A percentile compares a stretch with the other conserved stretches of the same genome.
Evolutionary conservation across 2,329 filamentous ascomycete species (phyloP).

Genomic region (Xylariaceae sp.): DNA sequence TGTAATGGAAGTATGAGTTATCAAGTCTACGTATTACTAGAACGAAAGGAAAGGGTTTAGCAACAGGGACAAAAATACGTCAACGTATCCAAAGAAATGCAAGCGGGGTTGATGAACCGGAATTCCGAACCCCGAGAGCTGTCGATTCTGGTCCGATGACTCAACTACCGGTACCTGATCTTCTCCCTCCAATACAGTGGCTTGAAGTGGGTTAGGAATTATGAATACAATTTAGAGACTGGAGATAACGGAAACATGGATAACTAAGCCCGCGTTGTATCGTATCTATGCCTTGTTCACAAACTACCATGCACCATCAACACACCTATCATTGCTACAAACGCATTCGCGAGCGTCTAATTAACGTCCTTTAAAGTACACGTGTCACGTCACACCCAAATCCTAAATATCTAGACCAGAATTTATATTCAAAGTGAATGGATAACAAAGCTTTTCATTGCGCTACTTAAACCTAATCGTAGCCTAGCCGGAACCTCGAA

Average conservation of each 20-base stretch:
- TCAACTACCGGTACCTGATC: too few species aligned
- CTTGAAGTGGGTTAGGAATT: too few species aligned
- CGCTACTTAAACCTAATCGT: constrained; percentile 34
- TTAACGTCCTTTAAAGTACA: neutral
- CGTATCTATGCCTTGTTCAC: too few species aligned
- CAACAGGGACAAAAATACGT: neutral
- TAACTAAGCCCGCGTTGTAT: too few species aligned
- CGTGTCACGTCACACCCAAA: neutral
- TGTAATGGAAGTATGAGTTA: neutral
- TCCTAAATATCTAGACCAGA: neutral
- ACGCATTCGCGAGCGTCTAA: neutral
- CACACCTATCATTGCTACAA: too few species aligned
- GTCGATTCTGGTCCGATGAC: too few species aligned
- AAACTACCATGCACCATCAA: too few species aligned
- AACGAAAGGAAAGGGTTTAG: neutral
- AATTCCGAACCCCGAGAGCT: constrained; percentile 11
- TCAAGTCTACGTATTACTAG: too few species aligned
- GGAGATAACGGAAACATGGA: too few species aligned
- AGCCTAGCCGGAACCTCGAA: constrained; percentile 13
- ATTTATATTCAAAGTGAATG: neutral
- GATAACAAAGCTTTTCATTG: constrained; percentile 41
- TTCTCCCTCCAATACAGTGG: too few species aligned
- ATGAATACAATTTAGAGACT: too few species aligned
- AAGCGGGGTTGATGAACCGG: constrained; percentile 13
- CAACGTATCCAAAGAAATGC: neutral